Conservation (phyloP, 495 filamentous ascomycete species). For the Sabuloglossum arenarium region DNA sequence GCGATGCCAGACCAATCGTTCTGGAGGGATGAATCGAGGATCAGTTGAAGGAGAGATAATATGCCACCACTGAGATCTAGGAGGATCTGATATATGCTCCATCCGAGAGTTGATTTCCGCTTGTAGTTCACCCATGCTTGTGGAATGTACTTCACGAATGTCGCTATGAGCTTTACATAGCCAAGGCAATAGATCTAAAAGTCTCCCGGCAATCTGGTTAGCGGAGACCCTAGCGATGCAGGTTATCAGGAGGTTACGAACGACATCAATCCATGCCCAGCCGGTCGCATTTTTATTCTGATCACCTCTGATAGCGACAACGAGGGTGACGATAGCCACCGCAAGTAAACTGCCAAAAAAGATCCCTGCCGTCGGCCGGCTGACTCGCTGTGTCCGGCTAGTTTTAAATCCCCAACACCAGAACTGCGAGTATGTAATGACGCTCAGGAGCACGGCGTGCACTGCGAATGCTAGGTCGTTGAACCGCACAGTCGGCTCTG, state of each 20-base stretch:
- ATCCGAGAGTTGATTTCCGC: slow-evolving; percentile 65
- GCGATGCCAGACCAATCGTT: slow-evolving; percentile 73
- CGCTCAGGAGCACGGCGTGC: slow-evolving; percentile 51
- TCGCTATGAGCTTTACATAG: slow-evolving; percentile 77
- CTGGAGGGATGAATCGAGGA: slow-evolving; percentile 69
- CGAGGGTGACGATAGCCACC: slow-evolving; percentile 28
- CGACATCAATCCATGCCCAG: slow-evolving; percentile 68
- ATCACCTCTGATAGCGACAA: slow-evolving; percentile 33
- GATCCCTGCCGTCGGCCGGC: slow-evolving; percentile 41
- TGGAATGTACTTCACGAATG: slow-evolving; percentile 78
- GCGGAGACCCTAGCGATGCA: neutral
- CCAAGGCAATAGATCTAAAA: slow-evolving; percentile 54
- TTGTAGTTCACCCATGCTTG: slow-evolving; percentile 67
- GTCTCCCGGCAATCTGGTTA: neutral
- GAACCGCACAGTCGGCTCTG: slow-evolving; percentile 62
- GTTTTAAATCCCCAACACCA: slow-evolving; percentile 61
- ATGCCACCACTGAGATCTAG: slow-evolving; percentile 65
- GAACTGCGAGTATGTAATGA: slow-evolving; percentile 52
- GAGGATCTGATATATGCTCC: slow-evolving; percentile 72
- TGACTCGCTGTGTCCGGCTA: slow-evolving; percentile 31
- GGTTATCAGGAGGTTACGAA: slow-evolving; percentile 23
- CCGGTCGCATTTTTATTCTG: slow-evolving; percentile 28
- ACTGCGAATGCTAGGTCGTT: slow-evolving; percentile 79
- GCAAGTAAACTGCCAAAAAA: slow-evolving; percentile 42
- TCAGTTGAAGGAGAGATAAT: slow-evolving; percentile 61